Conservation (phyloP, 495 filamentous ascomycete species). For the Podospora pseudoanserina region DNA sequence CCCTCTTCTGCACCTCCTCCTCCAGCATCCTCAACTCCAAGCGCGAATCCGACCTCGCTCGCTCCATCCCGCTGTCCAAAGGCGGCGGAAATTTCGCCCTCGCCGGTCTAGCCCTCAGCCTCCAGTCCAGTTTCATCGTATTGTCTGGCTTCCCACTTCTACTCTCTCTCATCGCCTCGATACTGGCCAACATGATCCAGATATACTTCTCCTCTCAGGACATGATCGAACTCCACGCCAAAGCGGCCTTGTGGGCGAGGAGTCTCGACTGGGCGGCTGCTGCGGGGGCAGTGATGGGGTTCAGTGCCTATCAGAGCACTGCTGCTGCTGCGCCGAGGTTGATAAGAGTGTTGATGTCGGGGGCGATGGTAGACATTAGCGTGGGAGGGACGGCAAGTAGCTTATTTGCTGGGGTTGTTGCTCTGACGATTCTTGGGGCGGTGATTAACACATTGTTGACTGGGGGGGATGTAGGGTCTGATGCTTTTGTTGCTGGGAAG, state of each 20-base stretch:
- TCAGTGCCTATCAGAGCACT: constrained; percentile 14
- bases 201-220: constrained; percentile 21
- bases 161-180: constrained; percentile 15
- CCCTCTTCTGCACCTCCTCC: constrained; percentile 21
- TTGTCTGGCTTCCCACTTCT: constrained; percentile 24
- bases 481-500: constrained; percentile 13
- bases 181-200: constrained; percentile 24
- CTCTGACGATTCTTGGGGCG: constrained; percentile 19
- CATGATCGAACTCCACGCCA: constrained; percentile 17
- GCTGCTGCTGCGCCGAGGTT: constrained; percentile 17
- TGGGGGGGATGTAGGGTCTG: constrained; percentile 17
- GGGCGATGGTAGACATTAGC: constrained; percentile 4
- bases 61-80: constrained; percentile 9
- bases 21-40: constrained; percentile 6
- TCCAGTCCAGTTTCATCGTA: constrained; percentile 26
- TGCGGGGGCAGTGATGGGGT: constrained; percentile 14
- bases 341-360: constrained; percentile 11
- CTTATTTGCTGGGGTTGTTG: constrained; percentile 25
- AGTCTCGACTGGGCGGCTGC: constrained; percentile 30
- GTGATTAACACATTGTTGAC: constrained; percentile 26
- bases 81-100: constrained; percentile 25
- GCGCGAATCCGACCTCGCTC: constrained; percentile 11
- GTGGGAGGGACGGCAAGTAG: constrained; percentile 18
- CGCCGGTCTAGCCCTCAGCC: constrained; percentile 17
- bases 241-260: constrained; percentile 27